Percentiles rank a stretch among this genome's conserved stretches.
Evolutionary conservation across 2,329 filamentous ascomycete genomes (phyloP).

Genomic region (Plenodomus tracheiphilus): DNA sequence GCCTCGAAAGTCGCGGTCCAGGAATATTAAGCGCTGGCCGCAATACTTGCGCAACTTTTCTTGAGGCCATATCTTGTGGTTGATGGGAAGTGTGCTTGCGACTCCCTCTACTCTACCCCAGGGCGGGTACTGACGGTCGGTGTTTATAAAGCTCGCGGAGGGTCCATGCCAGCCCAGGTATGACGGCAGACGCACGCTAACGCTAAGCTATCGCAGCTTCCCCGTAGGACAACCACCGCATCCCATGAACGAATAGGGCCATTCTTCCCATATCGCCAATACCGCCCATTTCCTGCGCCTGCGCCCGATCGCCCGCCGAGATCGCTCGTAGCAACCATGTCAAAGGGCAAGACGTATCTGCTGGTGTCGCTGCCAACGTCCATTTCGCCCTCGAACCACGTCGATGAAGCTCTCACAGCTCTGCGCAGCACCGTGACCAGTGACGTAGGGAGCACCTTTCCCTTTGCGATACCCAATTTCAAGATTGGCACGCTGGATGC

Average conservation of each 20-base stretch:
- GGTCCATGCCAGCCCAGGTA: conserved; percentile 6
- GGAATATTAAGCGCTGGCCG: conserved; percentile 31
- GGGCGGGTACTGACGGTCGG: conserved; percentile 21
- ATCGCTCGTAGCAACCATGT: conserved; percentile 40
- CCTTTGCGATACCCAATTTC: conserved; percentile 87
- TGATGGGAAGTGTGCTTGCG: conserved; percentile 7
- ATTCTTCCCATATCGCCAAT: conserved; percentile 20
- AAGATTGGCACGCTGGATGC: conserved; percentile 97
- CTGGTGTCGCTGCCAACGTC: conserved; percentile 88
- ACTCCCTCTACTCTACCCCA: conserved; percentile 1
- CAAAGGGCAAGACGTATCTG: conserved; percentile 68
- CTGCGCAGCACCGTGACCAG: conserved; percentile 71
- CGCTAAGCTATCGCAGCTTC: conserved; percentile 1
- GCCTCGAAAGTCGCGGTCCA: conserved; percentile 14
- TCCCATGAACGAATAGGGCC: conserved; percentile 22
- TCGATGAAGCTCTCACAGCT: conserved; percentile 78
- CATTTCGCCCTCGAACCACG: conserved; percentile 78
- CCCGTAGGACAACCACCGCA: conserved; percentile 13
- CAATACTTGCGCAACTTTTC: conserved; percentile 26
- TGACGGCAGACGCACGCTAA: conserved; percentile 22
- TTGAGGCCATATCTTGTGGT: conserved; percentile 35
- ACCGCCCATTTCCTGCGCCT: conserved; percentile 8
- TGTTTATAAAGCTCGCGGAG: conserved; percentile 7
- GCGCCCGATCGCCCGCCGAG: conserved; percentile 8
- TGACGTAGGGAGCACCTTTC: conserved; percentile 74